These are phyloP conservation scores for Aspergillus bridgeri DNA, from an alignment of 495 filamentous ascomycete genomes.

Conservation along the genomic window DNA sequence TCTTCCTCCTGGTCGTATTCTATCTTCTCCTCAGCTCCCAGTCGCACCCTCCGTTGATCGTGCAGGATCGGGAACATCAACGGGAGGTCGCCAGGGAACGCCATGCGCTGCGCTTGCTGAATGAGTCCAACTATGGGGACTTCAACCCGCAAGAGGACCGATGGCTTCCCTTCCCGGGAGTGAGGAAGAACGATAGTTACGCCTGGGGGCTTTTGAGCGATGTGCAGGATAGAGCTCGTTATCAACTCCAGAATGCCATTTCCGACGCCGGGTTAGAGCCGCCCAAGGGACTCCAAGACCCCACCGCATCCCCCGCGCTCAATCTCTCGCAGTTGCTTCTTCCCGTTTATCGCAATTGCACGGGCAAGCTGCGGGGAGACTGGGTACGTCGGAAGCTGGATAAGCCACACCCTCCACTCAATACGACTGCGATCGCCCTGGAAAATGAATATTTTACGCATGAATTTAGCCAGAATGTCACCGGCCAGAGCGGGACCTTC, in stretches of 20 bases:
- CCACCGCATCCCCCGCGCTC: constrained; percentile 37
- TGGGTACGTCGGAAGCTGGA: constrained; percentile 63
- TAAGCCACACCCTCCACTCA: constrained; percentile 40
- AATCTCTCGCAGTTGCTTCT: constrained; percentile 42
- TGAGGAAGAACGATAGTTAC: constrained; percentile 68
- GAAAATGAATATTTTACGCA: constrained; percentile 49
- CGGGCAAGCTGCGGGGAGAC: constrained; percentile 68
- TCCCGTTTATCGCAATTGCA: constrained; percentile 74
- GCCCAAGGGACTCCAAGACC: constrained; percentile 34
- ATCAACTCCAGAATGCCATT: constrained; percentile 46
- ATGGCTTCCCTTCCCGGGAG: constrained; percentile 76
- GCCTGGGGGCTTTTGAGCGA: constrained; percentile 62
- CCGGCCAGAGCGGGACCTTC: constrained; percentile 50
- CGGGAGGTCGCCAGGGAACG: constrained; percentile 48
- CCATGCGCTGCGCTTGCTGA: constrained; percentile 61
- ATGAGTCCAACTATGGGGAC: constrained; percentile 70
- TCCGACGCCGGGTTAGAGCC: constrained; percentile 34
- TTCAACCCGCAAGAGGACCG: constrained; percentile 56
- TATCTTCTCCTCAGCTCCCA: constrained; percentile 48
- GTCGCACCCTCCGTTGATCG: constrained; percentile 41
- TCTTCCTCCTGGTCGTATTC: constrained; percentile 48
- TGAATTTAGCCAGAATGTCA: constrained; percentile 66
- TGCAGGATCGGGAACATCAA: constrained; percentile 45
- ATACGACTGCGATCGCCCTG: constrained; percentile 47
- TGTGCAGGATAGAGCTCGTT: constrained; percentile 53